Evolutionary conservation across 257 asterid species (phyloP).

Genomic region (Gentiana straminea): DNA sequence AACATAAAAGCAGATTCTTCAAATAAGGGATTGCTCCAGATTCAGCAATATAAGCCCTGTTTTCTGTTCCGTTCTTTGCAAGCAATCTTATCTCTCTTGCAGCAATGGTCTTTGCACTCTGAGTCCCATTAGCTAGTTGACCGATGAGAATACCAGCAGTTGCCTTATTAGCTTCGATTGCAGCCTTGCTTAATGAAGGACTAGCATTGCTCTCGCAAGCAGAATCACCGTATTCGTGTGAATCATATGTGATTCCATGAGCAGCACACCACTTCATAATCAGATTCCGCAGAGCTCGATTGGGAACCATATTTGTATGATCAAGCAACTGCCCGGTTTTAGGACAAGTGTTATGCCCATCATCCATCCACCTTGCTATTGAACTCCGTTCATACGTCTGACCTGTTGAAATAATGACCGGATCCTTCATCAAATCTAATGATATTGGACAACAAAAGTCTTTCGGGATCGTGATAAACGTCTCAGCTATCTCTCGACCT

Average conservation of each 20-base stretch:
- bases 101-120: conserved; percentile 52
- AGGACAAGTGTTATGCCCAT: conserved; percentile 80
- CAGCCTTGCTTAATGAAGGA: conserved; percentile 50
- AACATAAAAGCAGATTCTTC: conserved; percentile 40
- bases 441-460: conserved; percentile 86
- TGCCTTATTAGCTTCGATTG: conserved; percentile 63
- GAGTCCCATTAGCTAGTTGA: conserved; percentile 55
- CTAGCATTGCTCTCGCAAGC: conserved; percentile 21
- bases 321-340: conserved; percentile 74
- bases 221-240: conserved; percentile 42
- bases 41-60: conserved; percentile 76
- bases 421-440: conserved; percentile 81
- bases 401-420: conserved; percentile 80
- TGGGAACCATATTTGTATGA: conserved; percentile 54
- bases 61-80: conserved; percentile 69
- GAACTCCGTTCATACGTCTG: conserved; percentile 83
- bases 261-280: conserved; percentile 78
- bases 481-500: conserved; percentile 53
- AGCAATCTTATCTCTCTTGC: conserved; percentile 75
- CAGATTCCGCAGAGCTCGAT: conserved; percentile 62
- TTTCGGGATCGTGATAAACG: conserved; percentile 57
- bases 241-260: conserved; percentile 48
- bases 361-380: conserved; percentile 80
- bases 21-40: conserved; percentile 74
- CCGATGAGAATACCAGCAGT: conserved; percentile 45